Evolutionary conservation across 2,329 filamentous ascomycete species (phyloP).

Genomic region (Penicillium sp.): DNA sequence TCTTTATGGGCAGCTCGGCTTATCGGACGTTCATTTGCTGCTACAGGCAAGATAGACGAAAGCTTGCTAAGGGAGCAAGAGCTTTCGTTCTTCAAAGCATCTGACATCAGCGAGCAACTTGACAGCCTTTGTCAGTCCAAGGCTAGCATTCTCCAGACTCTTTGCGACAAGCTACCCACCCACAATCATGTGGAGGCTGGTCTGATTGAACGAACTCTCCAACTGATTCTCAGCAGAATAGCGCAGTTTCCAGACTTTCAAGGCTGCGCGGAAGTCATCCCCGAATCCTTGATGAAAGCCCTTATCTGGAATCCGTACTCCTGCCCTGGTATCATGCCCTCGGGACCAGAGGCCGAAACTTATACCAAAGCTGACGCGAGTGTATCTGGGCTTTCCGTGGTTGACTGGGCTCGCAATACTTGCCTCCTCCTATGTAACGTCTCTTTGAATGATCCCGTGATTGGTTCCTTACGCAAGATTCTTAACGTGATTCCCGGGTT

Average conservation of each 20-base stretch:
- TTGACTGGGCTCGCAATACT: constrained; percentile 38
- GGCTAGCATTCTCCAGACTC: constrained; percentile 60
- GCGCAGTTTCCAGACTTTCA: constrained; percentile 29
- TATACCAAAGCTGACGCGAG: constrained; percentile 16
- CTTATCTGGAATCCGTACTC: constrained; percentile 45
- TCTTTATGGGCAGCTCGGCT: constrained; percentile 82
- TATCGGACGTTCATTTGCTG: constrained; percentile 78
- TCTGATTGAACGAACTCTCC: constrained; percentile 47
- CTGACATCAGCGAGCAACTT: constrained; percentile 3
- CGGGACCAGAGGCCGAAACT: constrained; percentile 18
- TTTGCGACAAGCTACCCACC: constrained; percentile 63
- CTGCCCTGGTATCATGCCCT: constrained; percentile 35
- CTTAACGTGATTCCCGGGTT: constrained; percentile 67
- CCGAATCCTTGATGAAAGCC: constrained; percentile 38
- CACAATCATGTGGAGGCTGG: constrained; percentile 52
- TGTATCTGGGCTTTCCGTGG: constrained; percentile 21
- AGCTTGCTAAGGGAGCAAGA: constrained; percentile 48
- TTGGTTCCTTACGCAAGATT: constrained; percentile 68
- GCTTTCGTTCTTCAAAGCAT: constrained; percentile 23
- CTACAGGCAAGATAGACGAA: constrained; percentile 64
- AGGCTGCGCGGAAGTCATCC: constrained; percentile 38
- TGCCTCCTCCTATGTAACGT: constrained; percentile 58
- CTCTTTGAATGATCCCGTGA: constrained; percentile 64
- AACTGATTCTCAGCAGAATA: constrained; percentile 43
- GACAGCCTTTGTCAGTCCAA: constrained; percentile 52